Percentiles rank a stretch among this genome's conserved stretches.
Conservation (phyloP, 371 early-diverging fungal genomes). For the Rhizopus microsporus region DNA sequence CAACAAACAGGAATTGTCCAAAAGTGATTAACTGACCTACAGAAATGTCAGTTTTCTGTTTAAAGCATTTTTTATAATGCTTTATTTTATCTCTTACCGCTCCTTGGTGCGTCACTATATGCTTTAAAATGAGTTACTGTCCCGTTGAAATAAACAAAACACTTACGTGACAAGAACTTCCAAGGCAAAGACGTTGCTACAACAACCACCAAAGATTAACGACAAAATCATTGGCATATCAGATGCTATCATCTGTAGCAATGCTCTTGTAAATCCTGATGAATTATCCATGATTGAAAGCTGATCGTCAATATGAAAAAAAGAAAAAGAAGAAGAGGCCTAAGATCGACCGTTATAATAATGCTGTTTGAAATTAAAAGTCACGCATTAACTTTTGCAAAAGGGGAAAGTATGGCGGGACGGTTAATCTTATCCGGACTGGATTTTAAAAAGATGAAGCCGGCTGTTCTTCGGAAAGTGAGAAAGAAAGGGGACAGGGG, state of each 20-base stretch:
- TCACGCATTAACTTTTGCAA: background rate
- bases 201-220: slow-evolving; percentile 89
- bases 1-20: slow-evolving; percentile 79
- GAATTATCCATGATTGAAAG: slow-evolving; percentile 14
- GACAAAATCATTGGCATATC: slow-evolving; percentile 54
- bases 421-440: no score
- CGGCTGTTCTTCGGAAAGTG: no score
- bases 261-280: slow-evolving; percentile 7
- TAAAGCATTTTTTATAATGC: background rate
- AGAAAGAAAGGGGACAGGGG: no score
- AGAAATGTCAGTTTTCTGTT: background rate
- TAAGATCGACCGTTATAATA: background rate
- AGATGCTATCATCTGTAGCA: slow-evolving; percentile 29
- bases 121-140: background rate
- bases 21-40: slow-evolving; percentile 81
- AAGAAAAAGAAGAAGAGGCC: background rate
- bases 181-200: slow-evolving; percentile 85
- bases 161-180: slow-evolving; percentile 72
- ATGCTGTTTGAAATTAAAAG: background rate
- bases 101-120: slow-evolving; percentile 68
- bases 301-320: background rate
- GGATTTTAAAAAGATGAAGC: no score
- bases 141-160: slow-evolving; percentile 4
- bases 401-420: background rate
- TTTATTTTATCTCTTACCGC: slow-evolving; percentile 52